Conservation (phyloP, 768 basidiomycete species). For the Coprinopsis marcescibilis region DNA sequence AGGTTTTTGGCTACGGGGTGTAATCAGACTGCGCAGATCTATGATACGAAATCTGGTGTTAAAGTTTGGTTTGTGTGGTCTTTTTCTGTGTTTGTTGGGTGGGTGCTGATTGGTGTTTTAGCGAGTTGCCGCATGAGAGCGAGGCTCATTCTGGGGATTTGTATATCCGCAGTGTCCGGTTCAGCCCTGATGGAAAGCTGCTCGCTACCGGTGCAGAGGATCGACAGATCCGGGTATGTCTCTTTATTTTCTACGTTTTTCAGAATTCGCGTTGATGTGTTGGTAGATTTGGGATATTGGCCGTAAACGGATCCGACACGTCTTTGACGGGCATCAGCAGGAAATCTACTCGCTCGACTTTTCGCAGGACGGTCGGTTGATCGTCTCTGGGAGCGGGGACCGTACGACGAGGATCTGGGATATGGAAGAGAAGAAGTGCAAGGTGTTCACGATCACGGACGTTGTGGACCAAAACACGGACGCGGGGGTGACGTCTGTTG, state of each 20-base stretch:
- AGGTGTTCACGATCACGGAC: constrained; percentile 45
- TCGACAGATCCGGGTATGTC: constrained; percentile 76
- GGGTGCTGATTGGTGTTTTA: constrained; percentile 2
- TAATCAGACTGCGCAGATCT: constrained; percentile 93
- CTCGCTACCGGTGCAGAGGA: constrained; percentile 97
- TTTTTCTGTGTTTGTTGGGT: neutral
- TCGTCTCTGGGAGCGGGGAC: constrained; percentile 87
- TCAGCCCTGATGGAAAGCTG: constrained; percentile 89
- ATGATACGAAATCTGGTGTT: constrained; percentile 80
- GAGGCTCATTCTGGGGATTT: constrained; percentile 24
- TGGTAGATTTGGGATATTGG: constrained; percentile 92
- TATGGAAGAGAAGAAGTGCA: constrained; percentile 31
- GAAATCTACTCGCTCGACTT: too few relatives aligned
- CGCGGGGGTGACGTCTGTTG: constrained; percentile 73
- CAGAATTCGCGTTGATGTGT: constrained; percentile 3
- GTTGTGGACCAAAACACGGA: constrained; percentile 42
- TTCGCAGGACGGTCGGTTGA: constrained; percentile 76
- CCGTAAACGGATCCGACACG: constrained; percentile 68
- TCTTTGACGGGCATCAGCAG: constrained; percentile 88
- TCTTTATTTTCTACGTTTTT: constrained; percentile 31
- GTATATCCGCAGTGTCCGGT: constrained; percentile 63
- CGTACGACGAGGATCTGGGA: constrained; percentile 46
- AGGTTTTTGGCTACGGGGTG: constrained; percentile 93
- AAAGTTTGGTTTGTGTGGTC: constrained; percentile 77
- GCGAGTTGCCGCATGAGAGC: constrained; percentile 26